Conservation (phyloP, 306 rosid genomes). For the Senna siamea region DNA sequence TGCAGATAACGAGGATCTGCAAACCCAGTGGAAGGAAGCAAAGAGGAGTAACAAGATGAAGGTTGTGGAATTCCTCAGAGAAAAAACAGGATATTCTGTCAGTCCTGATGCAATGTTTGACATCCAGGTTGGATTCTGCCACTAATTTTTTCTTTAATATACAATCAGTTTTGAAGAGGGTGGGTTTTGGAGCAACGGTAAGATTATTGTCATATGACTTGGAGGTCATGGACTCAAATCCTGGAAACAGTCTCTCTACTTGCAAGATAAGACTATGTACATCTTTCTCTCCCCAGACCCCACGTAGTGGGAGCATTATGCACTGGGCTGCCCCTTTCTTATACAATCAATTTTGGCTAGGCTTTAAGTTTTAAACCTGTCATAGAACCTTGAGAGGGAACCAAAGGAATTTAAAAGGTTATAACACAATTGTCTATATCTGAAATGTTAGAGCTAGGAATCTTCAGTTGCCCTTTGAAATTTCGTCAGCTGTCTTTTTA, state of each 20-base stretch:
- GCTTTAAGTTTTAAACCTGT: slow-evolving; percentile 24
- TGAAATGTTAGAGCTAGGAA: slow-evolving; percentile 10
- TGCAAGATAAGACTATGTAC: no score
- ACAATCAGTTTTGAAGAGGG: slow-evolving; percentile 21
- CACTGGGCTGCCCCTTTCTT: no score
- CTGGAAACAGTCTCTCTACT: no score
- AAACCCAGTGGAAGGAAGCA: slow-evolving; percentile 82
- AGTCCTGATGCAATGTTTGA: slow-evolving; percentile 95
- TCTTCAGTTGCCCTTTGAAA: slow-evolving; percentile 11
- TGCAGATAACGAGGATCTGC: slow-evolving; percentile 83
- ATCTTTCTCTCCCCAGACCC: no score
- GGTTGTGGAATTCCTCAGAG: slow-evolving; percentile 74
- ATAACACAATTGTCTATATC: not conserved
- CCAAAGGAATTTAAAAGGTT: not conserved
- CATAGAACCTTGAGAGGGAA: slow-evolving; percentile 22
- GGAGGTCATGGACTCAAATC: no score
- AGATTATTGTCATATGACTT: no score
- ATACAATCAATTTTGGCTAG: slow-evolving; percentile 25
- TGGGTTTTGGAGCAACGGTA: no score
- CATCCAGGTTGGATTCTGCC: slow-evolving; percentile 71
- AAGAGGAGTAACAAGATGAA: slow-evolving; percentile 83
- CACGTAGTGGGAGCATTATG: no score
- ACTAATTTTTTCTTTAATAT: slow-evolving; percentile 24
- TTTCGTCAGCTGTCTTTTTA: slow-evolving; percentile 13
- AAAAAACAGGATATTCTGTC: slow-evolving; percentile 87